Evolutionary conservation across 306 rosid genomes (phyloP), one percentile per base, ranked within the genome.

Genomic region (Phaseolus lunatus): DNA sequence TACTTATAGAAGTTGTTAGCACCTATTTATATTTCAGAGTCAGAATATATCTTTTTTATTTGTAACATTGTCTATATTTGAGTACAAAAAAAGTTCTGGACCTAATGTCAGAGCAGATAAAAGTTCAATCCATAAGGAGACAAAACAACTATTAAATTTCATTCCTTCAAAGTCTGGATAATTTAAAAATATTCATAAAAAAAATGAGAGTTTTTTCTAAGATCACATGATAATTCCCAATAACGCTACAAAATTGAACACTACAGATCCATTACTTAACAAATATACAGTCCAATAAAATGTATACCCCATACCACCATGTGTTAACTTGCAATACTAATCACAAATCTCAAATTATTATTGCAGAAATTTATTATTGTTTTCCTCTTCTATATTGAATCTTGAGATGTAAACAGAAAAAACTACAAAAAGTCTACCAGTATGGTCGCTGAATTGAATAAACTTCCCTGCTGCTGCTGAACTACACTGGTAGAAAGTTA

Each of bases 401-500:
- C 13, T 26, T 39, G 44, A 52, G 3, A 29, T 19, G 23, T 49
- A 53, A 7, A 29, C 10, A 29, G 31, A 9, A 43, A 9, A 31
- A 74, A 68, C 78, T 74, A 79, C 83, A 75, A 84, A 87, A 82
- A 50, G 67, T 79, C 81, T 53, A 75, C 72, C 62, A 78, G 79
- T 73, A 70, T 78, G 35, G 44, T 54, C 18, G 83, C 87, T 81
- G 75, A 79, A 80, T 49, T 78, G 58, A 53, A 53, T 72, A 49
- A 67, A 79, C 77, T 80, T 63, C 26, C 76, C 41, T 81, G 79
- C 43, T 41, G 44, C 41, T 59, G 76, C 70, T 50, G 61, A 57
- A 78, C 63, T 66, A 72, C 31, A 57, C 43, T 56, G 20, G 58
- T 14, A 71, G 27, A 77, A 63, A 29, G 64, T 77, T 27, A 35